These are phyloP conservation scores for Thelephora terrestris DNA, from an alignment of 1,284 basidiomycete species.

Conservation along the genomic window DNA sequence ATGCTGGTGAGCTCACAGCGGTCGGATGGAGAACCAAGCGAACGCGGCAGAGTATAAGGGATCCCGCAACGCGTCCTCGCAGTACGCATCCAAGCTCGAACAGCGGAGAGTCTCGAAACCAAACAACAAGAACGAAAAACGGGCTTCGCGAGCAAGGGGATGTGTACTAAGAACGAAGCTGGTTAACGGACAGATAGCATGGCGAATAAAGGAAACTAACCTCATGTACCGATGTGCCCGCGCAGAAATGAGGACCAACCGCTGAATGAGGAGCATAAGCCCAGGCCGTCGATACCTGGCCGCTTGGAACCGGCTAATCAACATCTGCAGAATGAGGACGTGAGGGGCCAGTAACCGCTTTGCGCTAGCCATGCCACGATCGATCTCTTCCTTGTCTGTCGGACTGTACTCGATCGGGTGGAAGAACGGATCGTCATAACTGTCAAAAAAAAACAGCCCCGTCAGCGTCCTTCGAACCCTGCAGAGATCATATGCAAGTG, in stretches of 20 bases:
- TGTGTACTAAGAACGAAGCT: constrained; percentile 57
- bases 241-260: constrained; percentile 74
- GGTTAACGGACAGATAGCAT: constrained; percentile 1
- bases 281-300: constrained; percentile 82
- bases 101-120: constrained; percentile 90
- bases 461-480: background rate
- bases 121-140: constrained; percentile 86
- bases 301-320: constrained; percentile 91
- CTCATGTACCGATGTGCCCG: constrained; percentile 62
- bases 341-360: constrained; percentile 77
- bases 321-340: constrained; percentile 75
- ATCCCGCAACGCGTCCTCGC: constrained; percentile 74
- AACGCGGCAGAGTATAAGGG: constrained; percentile 75
- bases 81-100: constrained; percentile 76
- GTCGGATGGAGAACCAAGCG: constrained; percentile 86
- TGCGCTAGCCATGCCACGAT: constrained; percentile 63
- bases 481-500: background rate
- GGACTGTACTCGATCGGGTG: constrained; percentile 85
- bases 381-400: constrained; percentile 80
- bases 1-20: constrained; percentile 53
- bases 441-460: constrained; percentile 22
- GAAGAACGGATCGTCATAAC: constrained; percentile 82
- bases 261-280: constrained; percentile 80
- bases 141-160: constrained; percentile 80
- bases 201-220: constrained; percentile 30